Evolutionary conservation across 345 rosid species (phyloP).

Genomic region (Gossypium longicalyx): DNA sequence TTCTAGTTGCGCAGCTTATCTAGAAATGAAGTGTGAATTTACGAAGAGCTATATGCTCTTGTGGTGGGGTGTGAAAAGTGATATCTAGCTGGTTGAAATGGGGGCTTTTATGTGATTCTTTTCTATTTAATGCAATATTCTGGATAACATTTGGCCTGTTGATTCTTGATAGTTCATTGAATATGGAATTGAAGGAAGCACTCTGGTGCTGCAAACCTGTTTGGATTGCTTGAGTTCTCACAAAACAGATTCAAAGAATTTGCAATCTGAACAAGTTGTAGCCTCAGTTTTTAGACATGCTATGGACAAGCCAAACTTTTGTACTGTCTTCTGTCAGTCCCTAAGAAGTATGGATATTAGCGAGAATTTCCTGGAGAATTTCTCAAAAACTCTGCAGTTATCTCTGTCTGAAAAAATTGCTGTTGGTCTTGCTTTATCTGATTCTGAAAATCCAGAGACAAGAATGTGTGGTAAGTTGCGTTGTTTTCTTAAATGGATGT

Average conservation of each 20-base stretch:
- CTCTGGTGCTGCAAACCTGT: conserved; percentile 57
- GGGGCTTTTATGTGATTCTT: background rate
- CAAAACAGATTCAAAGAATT: conserved; percentile 35
- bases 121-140: background rate
- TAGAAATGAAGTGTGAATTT: background rate
- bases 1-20: background rate
- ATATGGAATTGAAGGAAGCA: conserved; percentile 54
- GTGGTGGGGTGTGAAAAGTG: background rate
- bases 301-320: conserved; percentile 53
- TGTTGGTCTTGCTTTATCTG: conserved; percentile 67
- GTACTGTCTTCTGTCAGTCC: conserved; percentile 57
- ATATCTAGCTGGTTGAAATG: background rate
- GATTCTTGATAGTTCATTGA: conserved; percentile 50
- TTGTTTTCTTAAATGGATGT: background rate
- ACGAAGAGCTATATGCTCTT: background rate
- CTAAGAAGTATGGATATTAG: conserved; percentile 39
- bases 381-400: conserved; percentile 41
- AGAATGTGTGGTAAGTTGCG: conserved; percentile 46
- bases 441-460: conserved; percentile 47
- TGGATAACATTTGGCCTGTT: background rate
- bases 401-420: conserved; percentile 61
- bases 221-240: conserved; percentile 47
- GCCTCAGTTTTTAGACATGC: conserved; percentile 47
- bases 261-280: conserved; percentile 42
- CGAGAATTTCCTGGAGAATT: conserved; percentile 42